These are phyloP conservation scores for Nakazawaea wyomingensis DNA, from an alignment of 805 yeast species.

Conservation along the genomic window DNA sequence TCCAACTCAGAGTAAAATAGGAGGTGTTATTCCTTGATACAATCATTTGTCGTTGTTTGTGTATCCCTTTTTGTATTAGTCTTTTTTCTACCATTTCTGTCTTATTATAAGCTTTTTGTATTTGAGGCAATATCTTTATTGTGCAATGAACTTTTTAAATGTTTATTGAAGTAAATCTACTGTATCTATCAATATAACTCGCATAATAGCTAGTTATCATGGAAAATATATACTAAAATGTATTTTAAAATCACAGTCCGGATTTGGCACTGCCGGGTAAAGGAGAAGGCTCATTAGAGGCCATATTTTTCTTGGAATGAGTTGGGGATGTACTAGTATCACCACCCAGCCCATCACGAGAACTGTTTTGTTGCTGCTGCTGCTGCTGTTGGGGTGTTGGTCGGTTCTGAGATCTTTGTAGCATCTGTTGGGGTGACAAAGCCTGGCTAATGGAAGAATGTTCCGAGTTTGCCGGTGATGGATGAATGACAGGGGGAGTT, in stretches of 20 bases:
- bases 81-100: not conserved
- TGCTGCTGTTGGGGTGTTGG: slow-evolving; percentile 6
- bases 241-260: too few species aligned
- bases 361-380: slow-evolving; percentile 5
- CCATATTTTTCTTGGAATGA: too few species aligned
- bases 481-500: slow-evolving; percentile 13
- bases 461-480: slow-evolving; percentile 16
- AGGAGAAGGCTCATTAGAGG: too few species aligned
- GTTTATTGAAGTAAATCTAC: too few species aligned
- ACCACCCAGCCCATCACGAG: not conserved
- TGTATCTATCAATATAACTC: too few species aligned
- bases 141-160: too few species aligned
- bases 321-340: not conserved
- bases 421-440: slow-evolving; percentile 11
- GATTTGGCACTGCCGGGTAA: too few species aligned
- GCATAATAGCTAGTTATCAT: too few species aligned
- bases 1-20: slow-evolving; percentile 8
- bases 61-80: not conserved
- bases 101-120: too few species aligned
- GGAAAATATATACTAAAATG: too few species aligned
- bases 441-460: slow-evolving; percentile 11
- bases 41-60: not conserved
- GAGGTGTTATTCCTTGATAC: not conserved
- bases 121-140: too few species aligned
- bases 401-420: slow-evolving; percentile 1